Evolutionary conservation across 2,329 filamentous ascomycete species (phyloP), one percentile per base, ranked within the genome.

Genomic region (Pseudogymnoascus sp.): DNA sequence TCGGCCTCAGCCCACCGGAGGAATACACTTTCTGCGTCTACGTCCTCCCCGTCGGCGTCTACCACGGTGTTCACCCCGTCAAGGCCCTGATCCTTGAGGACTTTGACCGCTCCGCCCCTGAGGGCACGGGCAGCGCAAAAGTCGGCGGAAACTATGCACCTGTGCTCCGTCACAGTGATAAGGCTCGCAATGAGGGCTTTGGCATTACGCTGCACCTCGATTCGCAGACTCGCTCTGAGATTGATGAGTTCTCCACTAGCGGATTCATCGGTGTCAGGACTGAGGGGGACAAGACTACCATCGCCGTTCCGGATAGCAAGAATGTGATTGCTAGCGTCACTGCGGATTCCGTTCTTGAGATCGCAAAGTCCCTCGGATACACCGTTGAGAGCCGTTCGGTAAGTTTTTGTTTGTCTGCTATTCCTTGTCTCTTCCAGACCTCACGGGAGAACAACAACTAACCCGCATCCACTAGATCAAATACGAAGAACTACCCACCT

Each of bases 171-270:
- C 92, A 91, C 82, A 96, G 90, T 72, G 92, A 96, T 70, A 87
- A 84, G 72, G 93, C 95, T 0, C 80, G 88, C 64, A 78, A 80
- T 17, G 84, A 91, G 65, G 93, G 93, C 33, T 97, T 84, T 72
- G 93, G 91, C n/a, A 97, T 97, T 72, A 97, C 93, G 1, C 80
- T 97, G 71, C 93, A 97, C 75, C 79, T 97, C 63, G 95, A 97
- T 77, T 95, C 90, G 74, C 87, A 87, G 72, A 90, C 85, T 9
- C 84, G 93, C 69, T 88, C 85, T 65, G 91, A 96, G 74, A 85
- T 99, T 66, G 93, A 99, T 72, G 93, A 99, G 81, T 99, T 97
- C 74, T 95, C 89, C 69, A 97, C 95, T 0, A 93, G 88, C 67
- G 93, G 91, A 0, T 97, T 99, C 75, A 89, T 97, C 67, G 95